Percentiles rank a stretch among this genome's conserved stretches.
Conservation (phyloP, 1,284 basidiomycete species). For the Ustilago bromivora region DNA sequence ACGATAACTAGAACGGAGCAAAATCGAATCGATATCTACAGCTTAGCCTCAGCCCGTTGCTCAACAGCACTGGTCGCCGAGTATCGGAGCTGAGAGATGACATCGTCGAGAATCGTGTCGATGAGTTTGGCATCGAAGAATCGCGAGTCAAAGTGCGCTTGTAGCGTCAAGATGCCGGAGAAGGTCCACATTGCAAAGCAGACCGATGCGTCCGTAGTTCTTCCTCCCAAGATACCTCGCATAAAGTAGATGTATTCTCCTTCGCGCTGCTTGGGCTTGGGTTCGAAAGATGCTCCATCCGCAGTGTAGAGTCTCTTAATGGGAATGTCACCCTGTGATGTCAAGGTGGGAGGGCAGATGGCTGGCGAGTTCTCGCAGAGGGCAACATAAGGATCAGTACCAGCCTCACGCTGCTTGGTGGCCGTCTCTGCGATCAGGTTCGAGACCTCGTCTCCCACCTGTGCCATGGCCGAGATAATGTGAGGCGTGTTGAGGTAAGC, state of each 20-base stretch:
- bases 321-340: slow-evolving; percentile 26
- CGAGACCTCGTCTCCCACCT: slow-evolving; percentile 16
- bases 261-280: slow-evolving; percentile 10
- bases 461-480: slow-evolving; percentile 27
- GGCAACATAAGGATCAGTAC: slow-evolving; percentile 20
- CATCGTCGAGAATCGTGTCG: slow-evolving; percentile 29
- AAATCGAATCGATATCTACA: slow-evolving; percentile 3
- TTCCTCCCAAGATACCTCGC: slow-evolving; percentile 9
- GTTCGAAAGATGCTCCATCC: slow-evolving; percentile 17
- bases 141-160: slow-evolving; percentile 33
- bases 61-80: slow-evolving; percentile 9
- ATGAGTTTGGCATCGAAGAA: slow-evolving; percentile 37
- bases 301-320: slow-evolving; percentile 27
- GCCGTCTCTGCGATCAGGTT: slow-evolving; percentile 16
- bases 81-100: slow-evolving; percentile 14
- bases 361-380: slow-evolving; percentile 31
- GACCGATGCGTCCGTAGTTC: slow-evolving; percentile 33
- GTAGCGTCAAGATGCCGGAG: slow-evolving; percentile 18
- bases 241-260: slow-evolving; percentile 16
- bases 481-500: slow-evolving; percentile 24
- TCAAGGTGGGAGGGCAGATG: slow-evolving; percentile 30
- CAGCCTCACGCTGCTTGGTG: slow-evolving; percentile 15
- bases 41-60: slow-evolving; percentile 22
- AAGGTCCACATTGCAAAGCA: slow-evolving; percentile 32
- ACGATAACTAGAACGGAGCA: background rate